Evolutionary conservation across 768 basidiomycete genomes (phyloP), one percentile per base, ranked within the genome.

Genomic region (Crucibulum laeve): DNA sequence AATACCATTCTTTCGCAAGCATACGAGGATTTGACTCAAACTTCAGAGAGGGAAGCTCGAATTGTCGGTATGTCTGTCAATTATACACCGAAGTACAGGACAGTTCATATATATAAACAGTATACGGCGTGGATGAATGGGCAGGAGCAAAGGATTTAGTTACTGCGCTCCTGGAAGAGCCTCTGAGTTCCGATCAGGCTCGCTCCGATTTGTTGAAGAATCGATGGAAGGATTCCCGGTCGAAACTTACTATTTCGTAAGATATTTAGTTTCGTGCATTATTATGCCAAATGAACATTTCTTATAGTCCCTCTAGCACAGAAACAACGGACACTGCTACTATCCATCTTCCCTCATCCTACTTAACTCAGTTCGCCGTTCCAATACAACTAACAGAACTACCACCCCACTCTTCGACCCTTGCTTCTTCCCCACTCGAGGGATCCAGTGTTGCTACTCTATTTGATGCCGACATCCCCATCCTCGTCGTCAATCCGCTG

Each of bases 121-220:
- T 89, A 10, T 77, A 71, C 53, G 75, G 78, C 10, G 52, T 74
- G 40, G 79, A 82, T 57, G 60, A 76, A 52, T 72, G 67, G 58
- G 71, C 82, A 15, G 70, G 68, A 26, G 68, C 79, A 5, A 64
- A 65, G 26, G 78, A 83, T 23, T 61, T 91, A 3, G 76, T 90
- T 15, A 79, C 80, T 4, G 84, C 86, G 5, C 68, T 91, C 25
- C 65, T 91, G 13, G 76, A 82, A 34, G 80, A 89, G 42, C 87
- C 87, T 11, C 74, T 91, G 50, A 67, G 70, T 2, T 76, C 78
- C n/a, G 74, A 79, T 48, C 46, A 65, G 19, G 53, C 59, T 3
- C 68, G 74, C 45, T 70, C 66, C 39, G 60, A 66, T 24, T 53
- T 55, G 5, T 53, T 86, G 18, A 69, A 67, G 41, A 54, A 66